Evolutionary conservation across 2,329 filamentous ascomycete species (phyloP).

Genomic region (Hypoxylon sp.): DNA sequence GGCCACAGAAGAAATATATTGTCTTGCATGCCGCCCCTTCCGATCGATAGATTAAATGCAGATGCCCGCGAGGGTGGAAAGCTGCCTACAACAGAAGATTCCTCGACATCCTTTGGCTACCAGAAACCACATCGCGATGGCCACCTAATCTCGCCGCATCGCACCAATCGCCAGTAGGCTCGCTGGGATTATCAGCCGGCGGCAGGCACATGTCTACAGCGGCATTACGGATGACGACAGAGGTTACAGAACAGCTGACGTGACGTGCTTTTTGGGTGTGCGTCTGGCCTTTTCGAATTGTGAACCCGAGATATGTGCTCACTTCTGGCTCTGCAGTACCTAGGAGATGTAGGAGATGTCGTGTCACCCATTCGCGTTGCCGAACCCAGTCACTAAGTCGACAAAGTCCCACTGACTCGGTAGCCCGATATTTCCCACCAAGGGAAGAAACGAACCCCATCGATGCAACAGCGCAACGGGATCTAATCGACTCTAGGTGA

Average conservation of each 20-base stretch:
- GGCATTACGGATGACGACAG: constrained; percentile 40
- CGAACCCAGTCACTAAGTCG: constrained; percentile 31
- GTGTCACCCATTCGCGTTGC: constrained; percentile 32
- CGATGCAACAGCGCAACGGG: constrained; percentile 24
- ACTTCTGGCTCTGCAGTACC: constrained; percentile 26
- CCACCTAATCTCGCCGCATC: constrained; percentile 44
- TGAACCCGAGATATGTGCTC: constrained; percentile 42
- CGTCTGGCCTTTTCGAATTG: constrained; percentile 25
- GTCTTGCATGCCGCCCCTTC: constrained; percentile 41
- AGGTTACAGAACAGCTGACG: constrained; percentile 42
- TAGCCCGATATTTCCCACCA: constrained; percentile 23
- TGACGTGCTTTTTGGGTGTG: constrained; percentile 32
- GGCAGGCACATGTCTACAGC: constrained; percentile 24
- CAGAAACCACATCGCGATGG: constrained; percentile 33
- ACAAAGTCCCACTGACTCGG: constrained; percentile 35
- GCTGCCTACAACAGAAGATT: constrained; percentile 3
- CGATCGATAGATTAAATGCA: constrained; percentile 49
- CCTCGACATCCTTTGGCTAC: constrained; percentile 41
- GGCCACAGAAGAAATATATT: constrained; percentile 34
- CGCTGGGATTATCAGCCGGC: constrained; percentile 21
- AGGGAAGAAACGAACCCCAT: constrained; percentile 15
- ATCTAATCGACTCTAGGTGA: constrained; percentile 35
- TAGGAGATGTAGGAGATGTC: constrained; percentile 21
- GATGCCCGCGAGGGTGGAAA: constrained; percentile 39
- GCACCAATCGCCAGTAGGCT: constrained; percentile 34